Evolutionary conservation across 2,329 filamentous ascomycete species (phyloP), one percentile per base, ranked within the genome.

Genomic region (Alternaria sp.): DNA sequence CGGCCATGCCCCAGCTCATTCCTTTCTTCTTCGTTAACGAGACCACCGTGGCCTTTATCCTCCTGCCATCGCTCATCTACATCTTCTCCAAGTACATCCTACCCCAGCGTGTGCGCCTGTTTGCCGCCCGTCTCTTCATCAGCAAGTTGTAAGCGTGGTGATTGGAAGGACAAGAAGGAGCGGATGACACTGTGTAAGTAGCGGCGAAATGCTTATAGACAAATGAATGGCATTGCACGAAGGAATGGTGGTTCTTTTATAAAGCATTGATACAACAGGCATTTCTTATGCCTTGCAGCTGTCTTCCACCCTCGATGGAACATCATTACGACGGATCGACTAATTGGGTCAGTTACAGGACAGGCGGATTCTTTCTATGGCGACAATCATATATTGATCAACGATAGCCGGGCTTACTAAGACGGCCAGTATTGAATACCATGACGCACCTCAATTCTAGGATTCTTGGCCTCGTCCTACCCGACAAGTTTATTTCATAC

Each of bases 21-120:
- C 78, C 78, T 65, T 80, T 80, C 75, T 80, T 79, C 74, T 79
- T 79, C 74, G 77, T 80, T 70, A 80, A 79, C 72, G 78, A 80
- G 76, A 77, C 73, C 59, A 77, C 74, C 61, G 67, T 75, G 63
- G 78, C 77, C 45, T 79, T 79, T 66, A 67, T 79, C 69, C 67
- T 77, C 56, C 68, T 80, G 41, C 78, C 78, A 42, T 72, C 76
- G 53, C 74, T 80, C 66, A 78, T 80, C 75, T 80, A 79, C 72
- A 54, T 80, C 67, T 71, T 79, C 67, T 78, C 77, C 63, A 80
- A 80, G 67, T 80, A 80, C 73, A 72, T 78, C 58, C 74, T 80
- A 37, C 78, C 78, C 60, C 74, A 79, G 72, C 74, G 72, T 58
- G 68, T 80, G 60, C 77, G 78, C 65, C 68, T 77, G 46, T 77